Conservation (phyloP, 805 yeast genomes). For the Wickerhamomyces subpelliculosus region DNA sequence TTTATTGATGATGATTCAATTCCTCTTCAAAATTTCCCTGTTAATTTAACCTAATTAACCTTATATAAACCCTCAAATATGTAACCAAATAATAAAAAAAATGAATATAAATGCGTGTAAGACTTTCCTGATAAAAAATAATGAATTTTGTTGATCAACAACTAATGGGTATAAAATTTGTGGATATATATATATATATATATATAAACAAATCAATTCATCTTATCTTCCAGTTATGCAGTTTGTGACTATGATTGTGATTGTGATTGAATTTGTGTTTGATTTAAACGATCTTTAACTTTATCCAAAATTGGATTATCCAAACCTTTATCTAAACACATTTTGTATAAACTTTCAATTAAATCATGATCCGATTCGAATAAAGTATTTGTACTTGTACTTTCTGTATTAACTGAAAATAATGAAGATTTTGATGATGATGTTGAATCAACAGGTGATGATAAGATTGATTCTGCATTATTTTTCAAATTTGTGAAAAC, state of each 20-base stretch:
- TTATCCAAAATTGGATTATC: conserved; percentile 15
- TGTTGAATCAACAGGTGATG: not conserved
- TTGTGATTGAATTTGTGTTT: not conserved
- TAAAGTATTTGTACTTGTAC: not conserved
- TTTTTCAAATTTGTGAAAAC: conserved; percentile 4
- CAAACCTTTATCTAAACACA: conserved; percentile 16
- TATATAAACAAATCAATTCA: not conserved
- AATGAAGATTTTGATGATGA: conserved; percentile 3
- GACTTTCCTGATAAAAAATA: too few relatives aligned
- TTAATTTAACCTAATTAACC: too few relatives aligned
- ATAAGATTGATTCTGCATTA: conserved; percentile 5
- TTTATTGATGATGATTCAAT: too few relatives aligned
- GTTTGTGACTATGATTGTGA: too few relatives aligned
- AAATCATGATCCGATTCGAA: conserved; percentile 13
- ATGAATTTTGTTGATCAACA: too few relatives aligned
- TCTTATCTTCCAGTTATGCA: too few relatives aligned
- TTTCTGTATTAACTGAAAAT: not conserved
- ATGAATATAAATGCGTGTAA: too few relatives aligned
- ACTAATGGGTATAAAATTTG: too few relatives aligned
- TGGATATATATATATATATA: too few relatives aligned
- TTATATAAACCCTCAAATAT: not conserved
- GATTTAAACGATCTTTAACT: conserved; percentile 10
- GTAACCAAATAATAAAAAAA: too few relatives aligned
- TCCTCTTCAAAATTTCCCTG: too few relatives aligned
- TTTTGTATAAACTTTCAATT: conserved; percentile 14